phyloP scores from a whole-genome alignment of 768 basidiomycete genomes.

The Amanita molliuscula region DNA sequence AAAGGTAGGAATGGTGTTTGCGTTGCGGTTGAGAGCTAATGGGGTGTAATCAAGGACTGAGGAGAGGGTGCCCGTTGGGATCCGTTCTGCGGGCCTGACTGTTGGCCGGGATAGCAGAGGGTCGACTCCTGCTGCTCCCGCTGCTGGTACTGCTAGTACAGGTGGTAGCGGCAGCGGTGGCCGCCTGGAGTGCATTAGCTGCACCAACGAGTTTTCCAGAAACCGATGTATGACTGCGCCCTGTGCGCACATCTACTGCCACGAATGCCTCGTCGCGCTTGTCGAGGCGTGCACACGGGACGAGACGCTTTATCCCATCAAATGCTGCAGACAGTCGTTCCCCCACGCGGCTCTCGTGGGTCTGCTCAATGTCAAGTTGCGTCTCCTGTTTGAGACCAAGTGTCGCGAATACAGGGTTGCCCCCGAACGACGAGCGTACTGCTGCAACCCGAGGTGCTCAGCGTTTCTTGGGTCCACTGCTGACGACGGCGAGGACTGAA shows the following conservation, averaged over 20 bases:
- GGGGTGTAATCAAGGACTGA: not conserved
- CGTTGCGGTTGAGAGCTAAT: not conserved
- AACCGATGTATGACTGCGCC: constrained; percentile 5
- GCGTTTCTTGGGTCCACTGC: not conserved
- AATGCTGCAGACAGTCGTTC: constrained; percentile 14
- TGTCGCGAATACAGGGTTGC: constrained; percentile 11
- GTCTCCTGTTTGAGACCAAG: constrained; percentile 10
- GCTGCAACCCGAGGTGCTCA: constrained; percentile 11
- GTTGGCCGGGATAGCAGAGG: not conserved
- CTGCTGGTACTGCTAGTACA: not conserved
- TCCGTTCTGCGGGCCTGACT: not conserved
- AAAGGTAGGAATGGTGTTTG: not conserved
- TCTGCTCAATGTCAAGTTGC: constrained; percentile 3
- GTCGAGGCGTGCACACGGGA: constrained; percentile 13
- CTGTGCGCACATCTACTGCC: constrained; percentile 13
- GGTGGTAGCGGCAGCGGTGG: not conserved
- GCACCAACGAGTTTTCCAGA: constrained; percentile 7
- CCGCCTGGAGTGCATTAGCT: constrained; percentile 12
- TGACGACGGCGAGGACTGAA: not conserved
- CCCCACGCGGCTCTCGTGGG: not conserved
- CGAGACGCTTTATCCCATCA: constrained; percentile 13
- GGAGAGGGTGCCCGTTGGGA: not conserved
- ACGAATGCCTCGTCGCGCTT: constrained; percentile 10
- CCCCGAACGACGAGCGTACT: constrained; percentile 12
- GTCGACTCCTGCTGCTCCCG: not conserved